A percentile compares a stretch with the other conserved stretches of the same genome.
These are phyloP conservation scores for Farysia itapuensis DNA, from an alignment of 1,284 basidiomycete genomes.

Conservation along the genomic window DNA sequence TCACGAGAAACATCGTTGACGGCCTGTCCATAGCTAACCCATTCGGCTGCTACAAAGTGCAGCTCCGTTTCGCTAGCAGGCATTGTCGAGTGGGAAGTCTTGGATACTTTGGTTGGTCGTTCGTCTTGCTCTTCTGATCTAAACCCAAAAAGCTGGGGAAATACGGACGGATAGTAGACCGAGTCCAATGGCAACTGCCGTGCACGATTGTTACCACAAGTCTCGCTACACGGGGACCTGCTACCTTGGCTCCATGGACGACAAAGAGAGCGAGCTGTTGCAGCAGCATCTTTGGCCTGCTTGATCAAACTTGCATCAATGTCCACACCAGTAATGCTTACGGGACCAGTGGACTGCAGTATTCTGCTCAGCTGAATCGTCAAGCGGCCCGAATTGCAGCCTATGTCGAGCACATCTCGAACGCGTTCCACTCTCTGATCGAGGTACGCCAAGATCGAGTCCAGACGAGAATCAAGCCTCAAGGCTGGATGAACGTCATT, in stretches of 20 bases:
- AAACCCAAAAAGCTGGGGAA: slow-evolving; percentile 15
- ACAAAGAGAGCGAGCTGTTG: slow-evolving; percentile 3
- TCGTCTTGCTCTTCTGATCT: not conserved
- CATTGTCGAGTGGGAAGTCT: not conserved
- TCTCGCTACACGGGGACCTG: too few relatives aligned
- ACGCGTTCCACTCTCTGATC: not conserved
- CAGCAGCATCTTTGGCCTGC: slow-evolving; percentile 15
- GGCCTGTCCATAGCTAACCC: not conserved
- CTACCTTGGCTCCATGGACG: too few relatives aligned
- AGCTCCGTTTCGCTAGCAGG: not conserved
- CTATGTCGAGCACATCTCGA: slow-evolving; percentile 14
- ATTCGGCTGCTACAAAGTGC: slow-evolving; percentile 10
- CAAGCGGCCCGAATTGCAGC: slow-evolving; percentile 29
- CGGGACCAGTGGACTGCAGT: not conserved
- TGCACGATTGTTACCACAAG: too few relatives aligned
- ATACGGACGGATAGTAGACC: slow-evolving; percentile 15
- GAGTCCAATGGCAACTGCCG: slow-evolving; percentile 8
- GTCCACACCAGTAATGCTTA: slow-evolving; percentile 15
- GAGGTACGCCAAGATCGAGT: slow-evolving; percentile 10
- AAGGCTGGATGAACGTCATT: slow-evolving; percentile 9
- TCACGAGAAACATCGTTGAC: not conserved
- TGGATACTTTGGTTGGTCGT: not conserved
- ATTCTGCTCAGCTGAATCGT: slow-evolving; percentile 21
- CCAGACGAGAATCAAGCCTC: slow-evolving; percentile 11
- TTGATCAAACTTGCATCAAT: slow-evolving; percentile 18